Evolutionary conservation across 2,329 filamentous ascomycete species (phyloP).

Genomic region (Microascus cirrosus): DNA sequence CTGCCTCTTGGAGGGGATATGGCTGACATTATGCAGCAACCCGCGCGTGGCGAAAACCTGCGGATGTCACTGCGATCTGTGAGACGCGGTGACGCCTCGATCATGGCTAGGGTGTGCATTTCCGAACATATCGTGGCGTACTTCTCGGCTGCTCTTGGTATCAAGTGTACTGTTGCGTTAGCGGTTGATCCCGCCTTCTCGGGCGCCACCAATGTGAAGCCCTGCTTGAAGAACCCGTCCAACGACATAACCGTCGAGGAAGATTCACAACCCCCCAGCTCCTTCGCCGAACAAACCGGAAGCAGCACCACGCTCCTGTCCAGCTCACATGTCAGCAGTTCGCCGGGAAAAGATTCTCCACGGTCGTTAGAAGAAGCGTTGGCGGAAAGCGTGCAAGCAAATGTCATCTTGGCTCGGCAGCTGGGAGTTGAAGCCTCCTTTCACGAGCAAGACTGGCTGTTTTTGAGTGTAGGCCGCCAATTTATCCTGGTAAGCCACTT

Average conservation of each 20-base stretch:
- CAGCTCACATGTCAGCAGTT: background rate
- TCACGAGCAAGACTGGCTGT: background rate
- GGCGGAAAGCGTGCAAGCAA: background rate
- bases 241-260: background rate
- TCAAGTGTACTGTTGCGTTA: background rate
- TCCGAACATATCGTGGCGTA: background rate
- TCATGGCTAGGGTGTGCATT: background rate
- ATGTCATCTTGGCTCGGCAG: background rate
- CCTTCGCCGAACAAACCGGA: background rate
- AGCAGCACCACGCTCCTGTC: background rate
- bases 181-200: background rate
- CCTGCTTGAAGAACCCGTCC: too few relatives aligned
- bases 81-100: background rate
- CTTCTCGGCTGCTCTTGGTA: background rate
- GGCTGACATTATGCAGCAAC: background rate
- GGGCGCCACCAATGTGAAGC: background rate
- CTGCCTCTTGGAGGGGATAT: background rate
- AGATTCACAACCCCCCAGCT: background rate
- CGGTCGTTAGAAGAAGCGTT: background rate
- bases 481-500: background rate
- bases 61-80: background rate
- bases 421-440: background rate
- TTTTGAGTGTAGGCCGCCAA: background rate
- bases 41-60: background rate
- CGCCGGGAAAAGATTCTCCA: background rate